Evolutionary conservation across 805 yeast genomes (phyloP).

Genomic region (Suhomyces sp.): DNA sequence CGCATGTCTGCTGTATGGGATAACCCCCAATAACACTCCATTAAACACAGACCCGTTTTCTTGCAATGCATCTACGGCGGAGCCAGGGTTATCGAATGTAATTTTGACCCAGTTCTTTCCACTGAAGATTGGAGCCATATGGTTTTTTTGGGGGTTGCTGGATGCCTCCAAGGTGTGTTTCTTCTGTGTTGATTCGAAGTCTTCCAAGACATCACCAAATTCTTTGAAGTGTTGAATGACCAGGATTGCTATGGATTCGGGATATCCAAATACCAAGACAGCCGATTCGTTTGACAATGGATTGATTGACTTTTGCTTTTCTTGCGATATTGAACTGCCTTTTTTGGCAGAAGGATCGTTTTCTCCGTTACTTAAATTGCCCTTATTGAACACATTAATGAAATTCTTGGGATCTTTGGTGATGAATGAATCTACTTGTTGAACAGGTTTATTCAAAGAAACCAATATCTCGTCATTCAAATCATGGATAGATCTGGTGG

Average conservation of each 20-base stretch:
- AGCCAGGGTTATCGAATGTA: constrained; percentile 71
- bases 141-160: constrained; percentile 9
- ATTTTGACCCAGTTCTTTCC: constrained; percentile 92
- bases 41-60: constrained; percentile 77
- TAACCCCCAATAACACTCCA: constrained; percentile 64
- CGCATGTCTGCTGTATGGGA: constrained; percentile 62
- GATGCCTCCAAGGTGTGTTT: constrained; percentile 8
- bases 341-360: not conserved
- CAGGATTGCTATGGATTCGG: constrained; percentile 66
- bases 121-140: constrained; percentile 63
- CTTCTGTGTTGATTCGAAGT: constrained; percentile 47
- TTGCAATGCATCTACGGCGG: constrained; percentile 80
- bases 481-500: constrained; percentile 50
- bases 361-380: constrained; percentile 3
- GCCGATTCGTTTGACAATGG: constrained; percentile 53
- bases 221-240: constrained; percentile 73
- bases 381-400: constrained; percentile 45
- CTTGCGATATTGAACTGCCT: constrained; percentile 11
- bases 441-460: constrained; percentile 34
- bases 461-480: constrained; percentile 43
- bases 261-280: constrained; percentile 85
- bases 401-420: constrained; percentile 47
- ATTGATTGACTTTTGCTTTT: constrained; percentile 15
- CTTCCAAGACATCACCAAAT: constrained; percentile 78
- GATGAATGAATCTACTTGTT: constrained; percentile 40